Conservation (phyloP, 345 rosid species). For the Boechera stricta region DNA sequence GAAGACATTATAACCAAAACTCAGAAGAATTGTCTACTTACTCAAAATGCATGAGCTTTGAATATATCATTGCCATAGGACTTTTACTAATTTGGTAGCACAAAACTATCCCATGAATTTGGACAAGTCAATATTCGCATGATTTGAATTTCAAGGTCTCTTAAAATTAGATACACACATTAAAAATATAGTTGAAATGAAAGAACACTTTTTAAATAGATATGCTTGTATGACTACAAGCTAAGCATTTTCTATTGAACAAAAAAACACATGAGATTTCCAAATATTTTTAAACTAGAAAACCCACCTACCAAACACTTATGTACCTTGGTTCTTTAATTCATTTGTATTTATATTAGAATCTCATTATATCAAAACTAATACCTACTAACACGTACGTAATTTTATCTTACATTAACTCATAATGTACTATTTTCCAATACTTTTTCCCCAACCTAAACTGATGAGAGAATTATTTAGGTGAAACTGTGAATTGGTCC, state of each 20-base stretch:
- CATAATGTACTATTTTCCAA: background rate
- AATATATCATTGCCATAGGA: background rate
- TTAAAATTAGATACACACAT: background rate
- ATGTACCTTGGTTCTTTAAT: background rate
- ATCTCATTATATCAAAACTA: background rate
- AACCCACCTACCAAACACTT: constrained; percentile 17
- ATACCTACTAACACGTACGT: constrained; percentile 9
- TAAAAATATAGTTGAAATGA: background rate
- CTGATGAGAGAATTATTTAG: constrained; percentile 6
- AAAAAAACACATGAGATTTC: constrained; percentile 7
- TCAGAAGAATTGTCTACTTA: background rate
- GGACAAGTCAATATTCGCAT: constrained; percentile 4
- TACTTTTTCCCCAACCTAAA: background rate
- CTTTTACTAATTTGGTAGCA: background rate
- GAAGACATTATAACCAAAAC: background rate
- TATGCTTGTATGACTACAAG: constrained; percentile 27
- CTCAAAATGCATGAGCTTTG: background rate
- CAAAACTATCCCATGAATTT: background rate
- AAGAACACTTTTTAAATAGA: constrained; percentile 17
- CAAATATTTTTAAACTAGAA: constrained; percentile 20
- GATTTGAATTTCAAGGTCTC: constrained; percentile 35
- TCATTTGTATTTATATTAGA: background rate
- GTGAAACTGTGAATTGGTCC: constrained; percentile 42
- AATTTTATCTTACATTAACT: constrained; percentile 6
- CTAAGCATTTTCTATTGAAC: constrained; percentile 24